Evolutionary conservation across 1,284 basidiomycete species (phyloP), one percentile per base, ranked within the genome.

Genomic region (Anthracocystis setariae): DNA sequence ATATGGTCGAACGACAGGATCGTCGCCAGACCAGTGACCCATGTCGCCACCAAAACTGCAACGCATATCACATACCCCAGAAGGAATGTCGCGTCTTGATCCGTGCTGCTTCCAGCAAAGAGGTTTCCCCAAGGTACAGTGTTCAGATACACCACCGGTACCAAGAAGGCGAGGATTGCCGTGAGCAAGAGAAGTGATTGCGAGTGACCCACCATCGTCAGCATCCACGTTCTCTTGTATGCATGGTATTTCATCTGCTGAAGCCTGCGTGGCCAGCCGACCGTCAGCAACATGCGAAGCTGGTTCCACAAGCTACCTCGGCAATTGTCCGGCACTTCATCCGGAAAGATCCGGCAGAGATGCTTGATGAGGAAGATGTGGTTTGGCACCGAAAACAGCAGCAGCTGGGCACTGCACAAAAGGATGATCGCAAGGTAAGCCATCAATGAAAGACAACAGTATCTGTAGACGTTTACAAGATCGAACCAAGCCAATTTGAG

Each of bases 181-280:
- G 13, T 27, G 0, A 59, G 48, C 3, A 59, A 10, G 4, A 46
- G 20, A 9, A 59, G 4, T 1, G 23, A 12, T 9, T 40, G 37
- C 12, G 48, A 51, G 21, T 59, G 56, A 0, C 56, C 56, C 0
- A 51, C 8, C 38, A 59, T 32, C 1, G 43, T 50, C 21, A 51
- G 21, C 56, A 59, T 59, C 56, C 56, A 59, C 3, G 48, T 51
- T 37, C 46, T 51, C 10, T 59, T 51, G 44, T 51, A 59, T 3
- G 56, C 56, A 1, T 21, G 9, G 9, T 51, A 59, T n/a, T 23
- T 5, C 3, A 13, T 20, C 1, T 47, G 47, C 8, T 40, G 8
- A 8, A 59, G 48, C 3, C 46, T 46, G 3, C 44, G 25, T 2
- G 56, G 56, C 21, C 24, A 29, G 8, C 48, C 56, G 12, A 42